phyloP scores from a whole-genome alignment of 1,284 basidiomycete genomes.

The Ganoderma meredithae region DNA sequence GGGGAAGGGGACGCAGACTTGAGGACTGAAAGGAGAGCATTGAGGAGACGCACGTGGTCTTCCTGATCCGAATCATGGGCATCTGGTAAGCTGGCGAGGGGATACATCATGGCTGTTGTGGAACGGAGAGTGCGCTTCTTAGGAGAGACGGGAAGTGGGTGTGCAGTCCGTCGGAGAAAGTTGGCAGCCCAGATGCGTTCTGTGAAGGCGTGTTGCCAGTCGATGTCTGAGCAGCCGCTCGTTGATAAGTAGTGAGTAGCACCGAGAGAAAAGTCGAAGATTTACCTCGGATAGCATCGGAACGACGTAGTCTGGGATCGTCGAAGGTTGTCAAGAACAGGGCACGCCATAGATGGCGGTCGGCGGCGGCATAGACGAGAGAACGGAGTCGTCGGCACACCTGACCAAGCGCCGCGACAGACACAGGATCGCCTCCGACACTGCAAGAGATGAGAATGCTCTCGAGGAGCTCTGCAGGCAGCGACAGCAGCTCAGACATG shows the following conservation, averaged over 20 bases:
- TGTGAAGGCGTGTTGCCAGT: constrained; percentile 34
- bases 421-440: constrained; percentile 38
- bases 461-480: constrained; percentile 21
- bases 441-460: constrained; percentile 36
- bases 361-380: constrained; percentile 49
- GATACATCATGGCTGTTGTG: constrained; percentile 6
- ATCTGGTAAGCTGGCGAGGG: constrained; percentile 16
- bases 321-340: constrained; percentile 58
- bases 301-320: constrained; percentile 43
- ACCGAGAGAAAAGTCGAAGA: neutral
- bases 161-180: constrained; percentile 23
- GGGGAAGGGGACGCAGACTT: constrained; percentile 38
- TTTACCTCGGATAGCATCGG: neutral
- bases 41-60: constrained; percentile 16
- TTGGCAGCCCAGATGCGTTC: constrained; percentile 29
- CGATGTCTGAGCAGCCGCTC: constrained; percentile 4
- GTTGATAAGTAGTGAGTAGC: neutral
- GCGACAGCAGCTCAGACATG: neutral
- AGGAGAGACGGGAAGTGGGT: constrained; percentile 12
- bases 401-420: constrained; percentile 49
- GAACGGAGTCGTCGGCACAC: constrained; percentile 50
- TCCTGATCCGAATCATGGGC: constrained; percentile 9
- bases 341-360: constrained; percentile 60
- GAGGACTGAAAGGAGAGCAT: constrained; percentile 40
- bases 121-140: constrained; percentile 24